Evolutionary conservation across 305 asterid species (phyloP), one percentile per base, ranked within the genome.

Genomic region (Fraxinus latifolia): DNA sequence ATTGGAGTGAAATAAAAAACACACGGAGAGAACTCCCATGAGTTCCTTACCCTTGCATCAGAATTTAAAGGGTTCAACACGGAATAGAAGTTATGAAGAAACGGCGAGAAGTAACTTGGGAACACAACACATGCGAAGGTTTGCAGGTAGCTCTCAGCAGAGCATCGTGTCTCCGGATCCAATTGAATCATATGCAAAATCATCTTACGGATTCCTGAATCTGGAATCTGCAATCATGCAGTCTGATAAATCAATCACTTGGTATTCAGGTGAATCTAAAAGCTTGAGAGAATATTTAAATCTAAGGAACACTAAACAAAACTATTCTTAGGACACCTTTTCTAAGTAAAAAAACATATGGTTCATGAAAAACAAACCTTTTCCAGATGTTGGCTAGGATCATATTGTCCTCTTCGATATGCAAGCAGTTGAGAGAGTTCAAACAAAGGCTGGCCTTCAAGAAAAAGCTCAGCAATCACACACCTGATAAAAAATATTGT

Each of bases 401-500:
- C 99, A 84, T 90, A 91, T 88, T 96, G 98, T 80, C 99, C 99
- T 91, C 99, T 92, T 79, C 99, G 95, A 88, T 96, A 96, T 31
- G 99, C 93, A 87, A 94, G 99, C 84, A 96, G 90, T 83, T 96
- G 99, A 84, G 99, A 93, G 87, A 94, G 90, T 88, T 96, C 99
- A 84, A 96, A 96, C 86, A 96, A 86, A 21, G 98, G 98, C 84
- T 93, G 99, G 82, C 99, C 98, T 90, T 96, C 99, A 76, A 94
- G 97, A 87, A 96, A 96, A 86, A 96, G 98, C 93, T 96, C 99
- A 71, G 98, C 99, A 87, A 96, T 91, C 84, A 96, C 99, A 91
- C 98, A 96, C 89, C 99, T 96, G 94, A 86, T 84, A 76, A 85
- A 87, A 86, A 82, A 84, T 80, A 83, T 81, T 76, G 84, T 58